phyloP scores from a whole-genome alignment of 2,329 filamentous ascomycete species.

The Xylaria sp. region DNA sequence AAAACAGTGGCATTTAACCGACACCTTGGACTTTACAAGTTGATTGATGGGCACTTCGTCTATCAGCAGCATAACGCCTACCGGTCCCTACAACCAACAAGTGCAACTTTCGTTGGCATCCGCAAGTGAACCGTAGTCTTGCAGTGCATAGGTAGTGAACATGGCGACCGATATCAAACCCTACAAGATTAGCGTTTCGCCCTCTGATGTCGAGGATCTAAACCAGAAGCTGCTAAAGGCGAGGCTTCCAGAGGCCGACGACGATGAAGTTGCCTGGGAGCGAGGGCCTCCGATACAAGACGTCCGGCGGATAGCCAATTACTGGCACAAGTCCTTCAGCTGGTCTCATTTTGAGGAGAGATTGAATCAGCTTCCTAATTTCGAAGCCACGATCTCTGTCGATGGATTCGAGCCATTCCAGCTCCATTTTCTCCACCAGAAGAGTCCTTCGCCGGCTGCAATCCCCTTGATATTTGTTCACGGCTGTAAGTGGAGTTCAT shows the following conservation, averaged over 20 bases:
- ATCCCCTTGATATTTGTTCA: conserved; percentile 24
- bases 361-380: conserved; percentile 15
- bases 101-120: too few species aligned
- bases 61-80: too few species aligned
- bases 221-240: not conserved
- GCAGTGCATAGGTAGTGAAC: too few species aligned
- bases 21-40: too few species aligned
- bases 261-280: conserved; percentile 2
- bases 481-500: conserved; percentile 13
- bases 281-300: not conserved
- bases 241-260: not conserved
- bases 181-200: not conserved
- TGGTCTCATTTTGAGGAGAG: conserved; percentile 12
- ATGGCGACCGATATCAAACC: conserved; percentile 20
- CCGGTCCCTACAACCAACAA: too few species aligned
- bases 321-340: conserved; percentile 15
- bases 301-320: conserved; percentile 9
- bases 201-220: not conserved
- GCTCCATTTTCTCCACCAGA: conserved; percentile 25
- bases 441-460: conserved; percentile 1
- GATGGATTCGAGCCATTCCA: conserved; percentile 17
- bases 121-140: too few species aligned
- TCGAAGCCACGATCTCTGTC: conserved; percentile 13
- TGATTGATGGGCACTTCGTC: too few species aligned
- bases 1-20: too few species aligned